Evolutionary conservation across 768 basidiomycete species (phyloP).

Genomic region (Agaricus sinodeliciosus): DNA sequence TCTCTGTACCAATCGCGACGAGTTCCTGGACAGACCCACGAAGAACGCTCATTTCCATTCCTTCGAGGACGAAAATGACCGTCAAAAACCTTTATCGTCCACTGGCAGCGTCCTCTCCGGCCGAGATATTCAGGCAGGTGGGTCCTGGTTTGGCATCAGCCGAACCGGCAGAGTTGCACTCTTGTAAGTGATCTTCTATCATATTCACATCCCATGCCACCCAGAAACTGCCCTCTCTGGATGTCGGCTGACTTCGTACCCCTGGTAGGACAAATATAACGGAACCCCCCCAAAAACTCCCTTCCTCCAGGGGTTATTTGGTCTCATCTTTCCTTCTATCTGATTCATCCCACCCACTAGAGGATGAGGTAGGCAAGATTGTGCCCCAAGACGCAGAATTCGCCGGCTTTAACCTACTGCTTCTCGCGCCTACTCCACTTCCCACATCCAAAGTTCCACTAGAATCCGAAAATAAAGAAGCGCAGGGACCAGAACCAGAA

Average conservation of each 20-base stretch:
- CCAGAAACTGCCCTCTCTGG: slow-evolving; percentile 8
- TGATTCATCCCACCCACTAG: slow-evolving; percentile 37
- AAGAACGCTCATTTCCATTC: slow-evolving; percentile 60
- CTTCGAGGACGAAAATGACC: slow-evolving; percentile 33
- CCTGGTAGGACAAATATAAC: slow-evolving; percentile 76
- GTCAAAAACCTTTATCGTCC: slow-evolving; percentile 2
- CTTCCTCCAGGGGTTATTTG: slow-evolving; percentile 63
- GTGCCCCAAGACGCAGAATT: slow-evolving; percentile 44
- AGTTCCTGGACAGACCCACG: slow-evolving; percentile 63
- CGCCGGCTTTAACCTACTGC: slow-evolving; percentile 78
- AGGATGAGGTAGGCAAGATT: slow-evolving; percentile 41
- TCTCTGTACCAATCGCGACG: slow-evolving; percentile 73
- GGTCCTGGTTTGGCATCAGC: slow-evolving; percentile 77
- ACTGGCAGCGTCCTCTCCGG: slow-evolving; percentile 58
- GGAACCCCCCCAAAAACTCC: slow-evolving; percentile 44
- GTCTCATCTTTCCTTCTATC: slow-evolving; percentile 62
- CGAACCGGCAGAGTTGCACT: slow-evolving; percentile 62
- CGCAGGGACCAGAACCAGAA: slow-evolving; percentile 1
- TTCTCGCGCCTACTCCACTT: slow-evolving; percentile 42
- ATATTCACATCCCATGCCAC: neutral
- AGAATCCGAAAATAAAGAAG: neutral
- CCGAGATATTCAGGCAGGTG: slow-evolving; percentile 64
- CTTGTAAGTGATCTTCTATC: slow-evolving; percentile 41
- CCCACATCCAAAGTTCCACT: slow-evolving; percentile 20
- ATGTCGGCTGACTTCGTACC: slow-evolving; percentile 9